A percentile compares a stretch with the other conserved stretches of the same genome.
Conservation (phyloP, 352 stramenopile species). For the Phytophthora citrophthora region DNA sequence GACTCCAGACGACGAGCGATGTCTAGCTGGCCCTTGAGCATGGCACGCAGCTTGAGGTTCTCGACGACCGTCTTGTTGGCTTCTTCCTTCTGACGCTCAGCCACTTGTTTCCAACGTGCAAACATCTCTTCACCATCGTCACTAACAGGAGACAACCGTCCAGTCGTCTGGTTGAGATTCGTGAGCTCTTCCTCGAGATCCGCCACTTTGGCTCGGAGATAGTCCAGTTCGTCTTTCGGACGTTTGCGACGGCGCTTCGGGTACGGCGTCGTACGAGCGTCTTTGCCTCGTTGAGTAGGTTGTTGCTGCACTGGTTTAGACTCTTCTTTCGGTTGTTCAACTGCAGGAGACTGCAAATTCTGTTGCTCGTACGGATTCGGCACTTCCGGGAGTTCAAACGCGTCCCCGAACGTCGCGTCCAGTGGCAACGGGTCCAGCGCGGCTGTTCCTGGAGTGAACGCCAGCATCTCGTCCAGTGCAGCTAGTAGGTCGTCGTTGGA, state of each 20-base stretch:
- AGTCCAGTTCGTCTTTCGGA: constrained; percentile 47
- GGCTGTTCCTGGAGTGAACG: constrained; percentile 19
- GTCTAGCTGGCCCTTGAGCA: constrained; percentile 39
- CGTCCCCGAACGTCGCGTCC: constrained; percentile 17
- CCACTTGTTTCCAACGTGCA: constrained; percentile 36
- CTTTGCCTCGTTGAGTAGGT: constrained; percentile 13
- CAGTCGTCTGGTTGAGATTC: constrained; percentile 19
- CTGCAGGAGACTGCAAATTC: neutral
- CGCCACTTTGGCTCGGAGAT: constrained; percentile 34
- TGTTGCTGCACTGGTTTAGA: constrained; percentile 1
- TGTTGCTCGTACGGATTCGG: constrained; percentile 24
- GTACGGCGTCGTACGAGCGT: constrained; percentile 18
- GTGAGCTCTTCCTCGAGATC: constrained; percentile 38
- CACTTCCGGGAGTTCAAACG: constrained; percentile 26
- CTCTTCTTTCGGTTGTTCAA: constrained; percentile 6
- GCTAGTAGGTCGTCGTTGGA: constrained; percentile 31
- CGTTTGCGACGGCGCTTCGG: constrained; percentile 38
- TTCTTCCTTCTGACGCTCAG: constrained; percentile 38
- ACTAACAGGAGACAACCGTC: constrained; percentile 16
- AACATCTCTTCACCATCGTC: constrained; percentile 34
- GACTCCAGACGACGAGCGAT: constrained; percentile 33
- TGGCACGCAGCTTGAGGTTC: constrained; percentile 42
- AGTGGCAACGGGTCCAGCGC: constrained; percentile 5
- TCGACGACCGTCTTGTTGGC: constrained; percentile 35
- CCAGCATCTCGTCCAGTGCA: constrained; percentile 35